These are phyloP conservation scores for Botrytis porri DNA, from an alignment of 2,329 filamentous ascomycete genomes.

Conservation along the genomic window DNA sequence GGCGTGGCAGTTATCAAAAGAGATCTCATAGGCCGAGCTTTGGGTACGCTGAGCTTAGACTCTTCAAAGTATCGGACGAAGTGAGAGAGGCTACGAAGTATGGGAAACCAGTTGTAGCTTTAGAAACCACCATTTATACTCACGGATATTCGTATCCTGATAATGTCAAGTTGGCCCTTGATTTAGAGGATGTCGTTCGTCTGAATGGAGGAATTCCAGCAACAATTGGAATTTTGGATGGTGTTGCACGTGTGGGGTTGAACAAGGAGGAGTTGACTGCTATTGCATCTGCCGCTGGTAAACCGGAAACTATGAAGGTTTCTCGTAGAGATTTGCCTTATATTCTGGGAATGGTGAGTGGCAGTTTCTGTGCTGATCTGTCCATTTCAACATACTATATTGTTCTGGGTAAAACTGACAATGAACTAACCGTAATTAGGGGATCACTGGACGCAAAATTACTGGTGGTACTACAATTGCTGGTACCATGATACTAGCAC, in stretches of 20 bases:
- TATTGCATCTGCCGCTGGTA: constrained; percentile 63
- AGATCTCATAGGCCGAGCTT: not conserved
- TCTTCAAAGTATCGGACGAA: constrained; percentile 46
- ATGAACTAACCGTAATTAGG: constrained; percentile 42
- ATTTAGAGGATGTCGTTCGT: constrained; percentile 79
- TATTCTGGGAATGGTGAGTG: constrained; percentile 69
- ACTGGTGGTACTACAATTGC: constrained; percentile 93
- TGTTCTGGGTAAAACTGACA: not conserved
- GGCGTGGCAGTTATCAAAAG: not conserved
- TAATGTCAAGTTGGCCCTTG: constrained; percentile 68
- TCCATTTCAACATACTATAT: not conserved
- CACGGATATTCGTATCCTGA: constrained; percentile 79
- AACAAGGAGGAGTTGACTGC: constrained; percentile 66
- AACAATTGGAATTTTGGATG: constrained; percentile 84
- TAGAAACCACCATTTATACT: constrained; percentile 97
- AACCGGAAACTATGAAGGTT: constrained; percentile 71
- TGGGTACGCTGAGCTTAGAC: not conserved
- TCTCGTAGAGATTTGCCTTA: constrained; percentile 85
- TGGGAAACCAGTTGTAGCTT: constrained; percentile 79
- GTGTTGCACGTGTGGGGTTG: constrained; percentile 78
- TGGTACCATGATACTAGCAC: constrained; percentile 86
- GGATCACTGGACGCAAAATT: constrained; percentile 62
- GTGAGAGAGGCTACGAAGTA: constrained; percentile 72
- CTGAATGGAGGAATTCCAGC: constrained; percentile 80
- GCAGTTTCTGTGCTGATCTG: not conserved